Percentiles rank a stretch among this genome's conserved stretches.
Evolutionary conservation across 345 rosid species (phyloP).

Genomic region (Cardamine chenopodiifolia): DNA sequence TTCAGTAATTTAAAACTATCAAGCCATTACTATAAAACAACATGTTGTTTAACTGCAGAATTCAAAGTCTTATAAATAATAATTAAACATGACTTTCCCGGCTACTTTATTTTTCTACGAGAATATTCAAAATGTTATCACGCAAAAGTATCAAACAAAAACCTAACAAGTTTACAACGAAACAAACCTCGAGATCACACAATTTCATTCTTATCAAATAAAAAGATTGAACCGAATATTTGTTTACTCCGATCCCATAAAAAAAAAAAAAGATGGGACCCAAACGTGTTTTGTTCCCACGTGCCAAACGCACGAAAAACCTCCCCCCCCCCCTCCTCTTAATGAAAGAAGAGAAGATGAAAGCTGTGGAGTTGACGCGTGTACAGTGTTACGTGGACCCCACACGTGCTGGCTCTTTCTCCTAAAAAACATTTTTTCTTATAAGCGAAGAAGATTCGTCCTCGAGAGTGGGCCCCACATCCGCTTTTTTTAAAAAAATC

Average conservation of each 20-base stretch:
- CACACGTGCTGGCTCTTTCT: conserved; percentile 38
- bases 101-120: background rate
- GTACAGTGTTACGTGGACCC: conserved; percentile 37
- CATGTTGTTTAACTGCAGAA: background rate
- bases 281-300: conserved; percentile 31
- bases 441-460: conserved; percentile 43
- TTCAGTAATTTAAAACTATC: background rate
- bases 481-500: conserved; percentile 30
- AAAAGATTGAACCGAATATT: conserved; percentile 10
- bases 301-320: conserved; percentile 38
- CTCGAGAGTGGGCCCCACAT: conserved; percentile 26
- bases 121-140: background rate
- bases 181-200: conserved; percentile 24
- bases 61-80: background rate
- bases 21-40: too few species aligned
- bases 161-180: conserved; percentile 15
- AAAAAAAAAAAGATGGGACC: background rate
- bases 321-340: background rate
- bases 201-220: conserved; percentile 31
- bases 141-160: conserved; percentile 2
- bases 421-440: conserved; percentile 2
- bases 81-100: background rate
- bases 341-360: conserved; percentile 17
- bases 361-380: conserved; percentile 46
- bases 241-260: background rate